Base-by-base conservation (phyloP, 2,329 filamentous ascomycete species). In the Botrytis fragariae region DNA sequence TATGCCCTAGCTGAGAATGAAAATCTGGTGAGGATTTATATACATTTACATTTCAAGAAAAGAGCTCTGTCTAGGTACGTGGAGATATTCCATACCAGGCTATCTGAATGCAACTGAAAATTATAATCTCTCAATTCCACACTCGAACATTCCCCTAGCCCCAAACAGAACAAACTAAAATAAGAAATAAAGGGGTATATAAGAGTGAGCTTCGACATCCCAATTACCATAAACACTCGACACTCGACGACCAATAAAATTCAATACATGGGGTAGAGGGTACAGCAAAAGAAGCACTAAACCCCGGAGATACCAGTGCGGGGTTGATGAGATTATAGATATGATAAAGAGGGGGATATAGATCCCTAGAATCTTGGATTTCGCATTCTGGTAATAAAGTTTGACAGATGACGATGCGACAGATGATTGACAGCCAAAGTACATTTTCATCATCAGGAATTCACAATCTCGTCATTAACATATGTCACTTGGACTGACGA, bases 381-480 rank as follows among this genome's bases (percentile, higher is more conserved):
- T n/a, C n/a, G n/a, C n/a, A n/a, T n/a, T n/a, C n/a, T n/a, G n/a
- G 14, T 4, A 18, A 57, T 9, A 0, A 9, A 29, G 7, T 3
- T 57, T 57, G 12, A 4, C 51, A 32, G 3, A 18, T 18, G n/a
- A 57, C 16, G 18, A 57, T 16, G 18, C n/a, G 16, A 8, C 51
- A 18, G 7, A 57, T 29, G 0, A 18, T 57, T 14, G n/a, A 57
- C 7, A 57, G 2, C 32, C n/a, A 32, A 32, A 29, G 5, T 7
- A 7, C 12, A 2, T n/a, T n/a, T 54, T n/a, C 2, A n/a, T 18
- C 18, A 3, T 57, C 51, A 29, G 1, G 4, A 57, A 18, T 57
- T 29, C 16, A 18, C 14, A 57, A 29, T 9, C n/a, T 57, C n/a
- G 2, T 57, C 16, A 4, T 18, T 57, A 35, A 35, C 32, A 35